phyloP scores from a whole-genome alignment of 805 yeast genomes.

The Torulaspora maleeae region DNA sequence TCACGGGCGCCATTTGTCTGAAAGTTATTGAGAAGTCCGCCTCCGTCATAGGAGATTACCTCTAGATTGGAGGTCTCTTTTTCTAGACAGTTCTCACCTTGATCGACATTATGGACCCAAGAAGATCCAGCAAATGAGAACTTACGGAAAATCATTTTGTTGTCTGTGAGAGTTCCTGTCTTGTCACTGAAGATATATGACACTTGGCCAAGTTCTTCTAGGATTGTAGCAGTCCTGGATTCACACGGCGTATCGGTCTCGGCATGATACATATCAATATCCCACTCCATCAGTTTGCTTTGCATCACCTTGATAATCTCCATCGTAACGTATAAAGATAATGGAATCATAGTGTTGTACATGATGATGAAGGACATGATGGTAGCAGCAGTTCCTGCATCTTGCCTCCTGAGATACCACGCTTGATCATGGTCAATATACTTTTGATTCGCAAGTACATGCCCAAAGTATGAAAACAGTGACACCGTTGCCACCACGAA shows the following conservation, averaged over 20 bases:
- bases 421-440: slow-evolving; percentile 39
- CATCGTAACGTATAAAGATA: slow-evolving; percentile 92
- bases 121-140: slow-evolving; percentile 82
- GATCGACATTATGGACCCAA: slow-evolving; percentile 77
- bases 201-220: slow-evolving; percentile 96
- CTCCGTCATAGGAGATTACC: slow-evolving; percentile 25
- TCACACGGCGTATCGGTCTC: slow-evolving; percentile 87
- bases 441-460: slow-evolving; percentile 47
- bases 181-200: slow-evolving; percentile 92
- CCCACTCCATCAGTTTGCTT: slow-evolving; percentile 74
- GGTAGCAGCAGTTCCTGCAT: slow-evolving; percentile 82
- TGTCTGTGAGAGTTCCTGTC: slow-evolving; percentile 96
- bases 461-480: slow-evolving; percentile 77
- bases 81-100: slow-evolving; percentile 2
- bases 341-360: slow-evolving; percentile 94
- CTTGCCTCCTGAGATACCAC: slow-evolving; percentile 73
- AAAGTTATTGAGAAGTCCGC: slow-evolving; percentile 7
- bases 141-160: slow-evolving; percentile 86
- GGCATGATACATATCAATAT: slow-evolving; percentile 88
- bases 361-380: slow-evolving; percentile 94
- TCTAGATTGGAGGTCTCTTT: slow-evolving; percentile 15
- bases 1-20: neutral
- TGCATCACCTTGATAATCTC: slow-evolving; percentile 92
- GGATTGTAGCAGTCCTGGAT: slow-evolving; percentile 89
- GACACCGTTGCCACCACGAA: slow-evolving; percentile 68